A percentile compares a stretch with the other conserved stretches of the same genome.
Conservation (phyloP, 305 asterid species). For the Salvia sclarea region DNA sequence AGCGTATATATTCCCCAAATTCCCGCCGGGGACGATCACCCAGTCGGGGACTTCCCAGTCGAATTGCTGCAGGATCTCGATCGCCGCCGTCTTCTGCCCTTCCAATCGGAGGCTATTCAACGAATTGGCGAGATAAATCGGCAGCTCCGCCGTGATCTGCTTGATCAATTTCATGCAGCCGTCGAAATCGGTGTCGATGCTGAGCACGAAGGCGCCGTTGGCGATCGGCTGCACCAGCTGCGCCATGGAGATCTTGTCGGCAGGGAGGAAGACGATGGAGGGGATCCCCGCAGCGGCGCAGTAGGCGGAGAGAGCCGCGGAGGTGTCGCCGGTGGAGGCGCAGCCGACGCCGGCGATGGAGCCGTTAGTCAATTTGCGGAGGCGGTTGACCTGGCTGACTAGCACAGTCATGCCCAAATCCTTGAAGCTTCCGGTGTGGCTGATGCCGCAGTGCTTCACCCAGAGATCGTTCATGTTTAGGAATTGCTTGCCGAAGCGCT, state of each 20-base stretch:
- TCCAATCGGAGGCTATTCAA: slow-evolving; percentile 45
- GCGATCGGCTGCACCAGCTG: slow-evolving; percentile 56
- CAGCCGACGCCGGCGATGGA: slow-evolving; percentile 48
- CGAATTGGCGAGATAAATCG: slow-evolving; percentile 52
- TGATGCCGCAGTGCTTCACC: slow-evolving; percentile 55
- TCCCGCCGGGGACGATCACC: slow-evolving; percentile 56
- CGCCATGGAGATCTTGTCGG: slow-evolving; percentile 46
- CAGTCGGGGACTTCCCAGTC: slow-evolving; percentile 62
- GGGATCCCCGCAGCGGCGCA: slow-evolving; percentile 51
- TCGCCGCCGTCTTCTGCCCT: slow-evolving; percentile 55
- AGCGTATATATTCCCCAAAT: slow-evolving; percentile 49
- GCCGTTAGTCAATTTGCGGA: slow-evolving; percentile 36
- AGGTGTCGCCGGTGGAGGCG: slow-evolving; percentile 56
- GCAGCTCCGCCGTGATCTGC: slow-evolving; percentile 43
- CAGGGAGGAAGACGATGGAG: slow-evolving; percentile 47
- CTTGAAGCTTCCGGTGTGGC: slow-evolving; percentile 53
- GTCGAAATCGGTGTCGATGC: slow-evolving; percentile 54
- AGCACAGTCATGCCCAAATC: slow-evolving; percentile 56
- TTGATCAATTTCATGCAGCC: slow-evolving; percentile 52
- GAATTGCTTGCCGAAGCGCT: slow-evolving; percentile 40
- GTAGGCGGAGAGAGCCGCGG: slow-evolving; percentile 54
- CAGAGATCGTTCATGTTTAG: slow-evolving; percentile 49
- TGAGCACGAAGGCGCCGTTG: slow-evolving; percentile 49
- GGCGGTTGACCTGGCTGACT: slow-evolving; percentile 50
- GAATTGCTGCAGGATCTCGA: slow-evolving; percentile 53